Evolutionary conservation across 2,329 filamentous ascomycete genomes (phyloP).

Genomic region (Knufia petricola): DNA sequence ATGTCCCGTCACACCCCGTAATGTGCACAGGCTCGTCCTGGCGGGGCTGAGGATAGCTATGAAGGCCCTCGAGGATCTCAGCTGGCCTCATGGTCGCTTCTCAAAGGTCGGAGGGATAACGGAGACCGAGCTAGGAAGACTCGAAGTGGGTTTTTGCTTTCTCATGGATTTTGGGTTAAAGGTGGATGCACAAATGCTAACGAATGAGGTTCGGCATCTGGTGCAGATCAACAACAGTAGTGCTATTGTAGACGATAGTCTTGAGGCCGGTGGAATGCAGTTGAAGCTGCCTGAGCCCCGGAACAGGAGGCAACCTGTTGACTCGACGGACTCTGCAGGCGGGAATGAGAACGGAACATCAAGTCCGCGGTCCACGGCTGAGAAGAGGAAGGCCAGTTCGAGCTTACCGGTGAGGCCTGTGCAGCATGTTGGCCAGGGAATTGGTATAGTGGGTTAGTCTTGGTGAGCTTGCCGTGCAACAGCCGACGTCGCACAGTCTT

Average conservation of each 20-base stretch:
- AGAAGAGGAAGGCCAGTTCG: constrained; percentile 23
- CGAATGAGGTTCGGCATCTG: constrained; percentile 35
- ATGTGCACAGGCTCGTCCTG: constrained; percentile 76
- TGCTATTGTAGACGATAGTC: background rate
- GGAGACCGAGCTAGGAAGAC: constrained; percentile 65
- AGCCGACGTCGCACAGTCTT: too few species aligned
- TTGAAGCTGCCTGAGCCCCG: background rate
- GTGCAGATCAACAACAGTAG: constrained; percentile 4
- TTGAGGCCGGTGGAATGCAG: background rate
- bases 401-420: constrained; percentile 19
- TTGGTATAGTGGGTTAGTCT: constrained; percentile 8
- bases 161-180: constrained; percentile 73
- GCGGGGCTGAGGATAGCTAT: constrained; percentile 79
- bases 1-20: constrained; percentile 71
- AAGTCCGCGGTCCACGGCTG: constrained; percentile 5
- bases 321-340: background rate
- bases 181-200: constrained; percentile 49
- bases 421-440: constrained; percentile 11
- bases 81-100: constrained; percentile 74
- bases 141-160: constrained; percentile 87
- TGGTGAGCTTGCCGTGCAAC: too few species aligned
- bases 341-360: background rate
- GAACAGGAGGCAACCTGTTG: background rate
- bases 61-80: constrained; percentile 89
- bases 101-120: constrained; percentile 82